These are phyloP conservation scores for Lactarius pseudohatsudake DNA, from an alignment of 768 basidiomycete species.

Conservation along the genomic window DNA sequence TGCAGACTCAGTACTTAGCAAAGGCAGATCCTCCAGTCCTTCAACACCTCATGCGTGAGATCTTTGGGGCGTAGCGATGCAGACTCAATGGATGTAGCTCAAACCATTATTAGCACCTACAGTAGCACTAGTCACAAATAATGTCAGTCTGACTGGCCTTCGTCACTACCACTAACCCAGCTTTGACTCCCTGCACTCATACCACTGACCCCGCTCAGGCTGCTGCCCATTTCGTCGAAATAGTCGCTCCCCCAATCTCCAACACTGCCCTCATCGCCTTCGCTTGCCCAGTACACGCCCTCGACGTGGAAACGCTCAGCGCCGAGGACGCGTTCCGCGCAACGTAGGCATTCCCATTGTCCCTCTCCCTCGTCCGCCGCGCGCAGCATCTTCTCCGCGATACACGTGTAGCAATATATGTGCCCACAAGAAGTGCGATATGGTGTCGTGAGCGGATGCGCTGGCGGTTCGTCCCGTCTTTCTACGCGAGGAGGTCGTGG, in stretches of 20 bases:
- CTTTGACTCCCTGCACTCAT: conserved; percentile 29
- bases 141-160: conserved; percentile 26
- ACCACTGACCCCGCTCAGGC: conserved; percentile 29
- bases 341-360: conserved; percentile 84
- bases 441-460: conserved; percentile 73
- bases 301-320: conserved; percentile 55
- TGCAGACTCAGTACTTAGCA: conserved; percentile 59
- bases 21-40: conserved; percentile 74
- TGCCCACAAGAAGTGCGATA: conserved; percentile 85
- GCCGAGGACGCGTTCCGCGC: conserved; percentile 60
- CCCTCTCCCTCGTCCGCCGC: conserved; percentile 63
- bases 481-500: conserved; percentile 30
- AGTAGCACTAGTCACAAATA: background rate
- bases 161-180: conserved; percentile 29
- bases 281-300: conserved; percentile 33
- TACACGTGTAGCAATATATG: conserved; percentile 91
- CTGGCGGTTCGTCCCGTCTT: conserved; percentile 45
- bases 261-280: conserved; percentile 45
- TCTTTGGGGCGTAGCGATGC: conserved; percentile 29
- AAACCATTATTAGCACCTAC: background rate
- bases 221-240: conserved; percentile 30
- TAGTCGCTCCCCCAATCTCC: conserved; percentile 57
- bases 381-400: conserved; percentile 78
- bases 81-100: conserved; percentile 1
- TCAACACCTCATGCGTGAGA: conserved; percentile 51